A percentile compares a stretch with the other conserved stretches of the same genome.
These are phyloP conservation scores for Lepidium africanum DNA, from an alignment of 345 rosid genomes.

Conservation along the genomic window DNA sequence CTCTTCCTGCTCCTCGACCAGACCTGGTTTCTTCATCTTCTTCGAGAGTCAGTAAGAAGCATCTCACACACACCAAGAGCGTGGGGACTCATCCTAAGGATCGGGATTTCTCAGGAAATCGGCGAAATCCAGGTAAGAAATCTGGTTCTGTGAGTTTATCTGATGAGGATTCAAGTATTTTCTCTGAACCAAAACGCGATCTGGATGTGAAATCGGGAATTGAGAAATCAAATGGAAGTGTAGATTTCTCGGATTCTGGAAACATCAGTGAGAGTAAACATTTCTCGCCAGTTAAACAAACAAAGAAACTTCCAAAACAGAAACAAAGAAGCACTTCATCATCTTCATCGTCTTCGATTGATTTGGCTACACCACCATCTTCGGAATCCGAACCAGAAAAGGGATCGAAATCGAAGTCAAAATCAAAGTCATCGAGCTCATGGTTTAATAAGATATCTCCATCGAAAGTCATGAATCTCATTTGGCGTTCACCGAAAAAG, in stretches of 20 bases:
- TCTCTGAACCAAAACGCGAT: neutral
- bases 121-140: slow-evolving; percentile 19
- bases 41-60: neutral
- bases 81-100: neutral
- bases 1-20: slow-evolving; percentile 40
- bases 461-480: slow-evolving; percentile 41
- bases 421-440: slow-evolving; percentile 4
- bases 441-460: slow-evolving; percentile 47
- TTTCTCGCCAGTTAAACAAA: slow-evolving; percentile 16
- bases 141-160: neutral
- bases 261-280: neutral
- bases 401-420: slow-evolving; percentile 3
- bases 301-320: slow-evolving; percentile 18
- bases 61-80: slow-evolving; percentile 20
- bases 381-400: slow-evolving; percentile 1
- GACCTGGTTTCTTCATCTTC: slow-evolving; percentile 3
- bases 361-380: slow-evolving; percentile 8
- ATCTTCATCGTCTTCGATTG: slow-evolving; percentile 19
- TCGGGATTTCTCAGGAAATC: slow-evolving; percentile 3
- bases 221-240: slow-evolving; percentile 17
- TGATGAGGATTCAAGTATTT: slow-evolving; percentile 13
- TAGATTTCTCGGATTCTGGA: slow-evolving; percentile 21
- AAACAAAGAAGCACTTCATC: slow-evolving; percentile 18
- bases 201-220: slow-evolving; percentile 7
- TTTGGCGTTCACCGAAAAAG: slow-evolving; percentile 61